Percentiles rank a stretch among this genome's conserved stretches.
Conservation (phyloP, 2,329 filamentous ascomycete species). For the Talaromyces sp. region DNA sequence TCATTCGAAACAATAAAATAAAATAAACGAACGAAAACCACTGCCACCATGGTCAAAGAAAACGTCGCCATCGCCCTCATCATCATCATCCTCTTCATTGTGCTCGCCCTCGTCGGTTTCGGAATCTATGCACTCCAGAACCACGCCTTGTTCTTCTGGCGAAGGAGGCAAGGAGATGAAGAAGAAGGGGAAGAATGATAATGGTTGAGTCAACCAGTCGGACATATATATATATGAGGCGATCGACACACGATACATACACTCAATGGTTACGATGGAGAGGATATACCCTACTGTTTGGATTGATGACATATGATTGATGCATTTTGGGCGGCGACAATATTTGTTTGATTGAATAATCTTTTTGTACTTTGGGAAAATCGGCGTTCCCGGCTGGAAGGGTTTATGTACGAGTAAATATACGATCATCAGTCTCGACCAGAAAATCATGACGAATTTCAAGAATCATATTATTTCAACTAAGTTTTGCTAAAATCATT, state of each 20-base stretch:
- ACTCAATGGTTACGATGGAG: neutral
- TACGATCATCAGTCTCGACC: neutral
- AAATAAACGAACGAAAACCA: slow-evolving; percentile 9
- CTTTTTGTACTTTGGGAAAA: neutral
- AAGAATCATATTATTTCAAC: neutral
- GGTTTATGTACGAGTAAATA: slow-evolving; percentile 1
- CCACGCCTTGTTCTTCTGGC: slow-evolving; percentile 23
- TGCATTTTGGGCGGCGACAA: neutral
- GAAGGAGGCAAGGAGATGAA: slow-evolving; percentile 25
- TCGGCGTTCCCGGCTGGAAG: neutral
- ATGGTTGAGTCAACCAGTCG: neutral
- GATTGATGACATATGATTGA: neutral
- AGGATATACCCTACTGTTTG: neutral
- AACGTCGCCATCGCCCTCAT: slow-evolving; percentile 48
- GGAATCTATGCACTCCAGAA: slow-evolving; percentile 30
- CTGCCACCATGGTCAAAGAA: slow-evolving; percentile 32
- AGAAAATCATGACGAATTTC: neutral
- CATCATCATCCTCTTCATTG: slow-evolving; percentile 44
- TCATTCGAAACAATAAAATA: neutral
- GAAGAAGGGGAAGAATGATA: slow-evolving; percentile 10
- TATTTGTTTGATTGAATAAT: neutral
- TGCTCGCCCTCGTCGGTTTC: slow-evolving; percentile 39
- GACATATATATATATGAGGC: neutral
- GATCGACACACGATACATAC: neutral
- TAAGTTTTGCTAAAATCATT: neutral